Percentiles rank a stretch among this genome's conserved stretches.
These are phyloP conservation scores for Apophysomyces elegans DNA, from an alignment of 371 early-diverging fungal genomes.

Conservation along the genomic window DNA sequence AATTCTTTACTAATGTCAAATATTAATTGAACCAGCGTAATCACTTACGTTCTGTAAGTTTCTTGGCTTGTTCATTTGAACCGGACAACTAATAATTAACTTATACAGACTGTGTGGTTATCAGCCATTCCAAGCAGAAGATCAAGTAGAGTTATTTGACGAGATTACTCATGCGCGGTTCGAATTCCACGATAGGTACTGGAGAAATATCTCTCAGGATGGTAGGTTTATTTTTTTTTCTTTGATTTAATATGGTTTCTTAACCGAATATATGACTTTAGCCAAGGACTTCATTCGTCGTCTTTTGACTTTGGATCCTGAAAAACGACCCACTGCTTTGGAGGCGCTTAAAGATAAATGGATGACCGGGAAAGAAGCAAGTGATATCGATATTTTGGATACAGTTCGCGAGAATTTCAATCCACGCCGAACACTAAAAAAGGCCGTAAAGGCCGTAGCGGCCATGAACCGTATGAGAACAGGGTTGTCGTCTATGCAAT, in stretches of 20 bases:
- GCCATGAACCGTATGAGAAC: conserved; percentile 43
- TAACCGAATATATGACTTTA: conserved; percentile 18
- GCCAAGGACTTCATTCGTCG: conserved; percentile 92
- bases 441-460: conserved; percentile 43
- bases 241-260: not conserved
- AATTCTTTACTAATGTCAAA: not conserved
- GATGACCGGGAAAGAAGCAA: conserved; percentile 66
- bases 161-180: conserved; percentile 70
- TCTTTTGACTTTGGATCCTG: conserved; percentile 75
- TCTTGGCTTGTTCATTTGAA: not conserved
- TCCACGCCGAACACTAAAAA: conserved; percentile 46
- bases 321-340: conserved; percentile 75
- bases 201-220: conserved; percentile 77
- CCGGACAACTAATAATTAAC: not conserved
- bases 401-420: conserved; percentile 73
- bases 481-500: not conserved
- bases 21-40: conserved; percentile 46
- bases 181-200: conserved; percentile 80
- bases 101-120: conserved; percentile 65
- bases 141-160: conserved; percentile 61
- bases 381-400: conserved; percentile 72
- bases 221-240: conserved; percentile 34
- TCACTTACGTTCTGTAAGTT: conserved; percentile 71
- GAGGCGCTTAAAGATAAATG: conserved; percentile 88
- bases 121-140: conserved; percentile 78